These are phyloP conservation scores for Aspergillus incahuasiensis DNA, from an alignment of 495 filamentous ascomycete genomes.

Conservation along the genomic window DNA sequence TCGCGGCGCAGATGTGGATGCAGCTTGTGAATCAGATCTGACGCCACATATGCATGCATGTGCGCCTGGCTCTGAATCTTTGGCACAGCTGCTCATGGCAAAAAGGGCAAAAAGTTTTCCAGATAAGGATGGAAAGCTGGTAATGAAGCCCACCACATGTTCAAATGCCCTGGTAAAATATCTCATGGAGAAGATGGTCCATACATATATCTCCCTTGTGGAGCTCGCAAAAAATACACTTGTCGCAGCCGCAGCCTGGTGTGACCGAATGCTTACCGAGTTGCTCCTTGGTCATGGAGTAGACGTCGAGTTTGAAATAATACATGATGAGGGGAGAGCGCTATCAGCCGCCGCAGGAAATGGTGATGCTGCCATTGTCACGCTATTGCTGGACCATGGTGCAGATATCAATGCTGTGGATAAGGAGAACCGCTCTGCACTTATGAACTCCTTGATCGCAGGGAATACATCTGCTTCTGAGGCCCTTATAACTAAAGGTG, in stretches of 20 bases:
- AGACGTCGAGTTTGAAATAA: background rate
- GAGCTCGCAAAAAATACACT: too few species aligned
- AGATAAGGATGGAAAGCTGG: too few species aligned
- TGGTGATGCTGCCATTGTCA: background rate
- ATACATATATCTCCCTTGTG: too few species aligned
- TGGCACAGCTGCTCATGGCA: too few species aligned
- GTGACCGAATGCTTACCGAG: too few species aligned
- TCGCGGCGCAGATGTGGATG: background rate
- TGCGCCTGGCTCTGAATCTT: too few species aligned
- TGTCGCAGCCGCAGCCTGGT: too few species aligned
- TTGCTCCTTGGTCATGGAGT: conserved; percentile 6
- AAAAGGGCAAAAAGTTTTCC: too few species aligned
- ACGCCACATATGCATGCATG: too few species aligned
- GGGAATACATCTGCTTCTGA: background rate
- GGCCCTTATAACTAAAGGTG: background rate
- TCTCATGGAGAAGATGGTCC: too few species aligned
- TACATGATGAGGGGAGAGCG: conserved; percentile 8
- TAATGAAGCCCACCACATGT: too few species aligned
- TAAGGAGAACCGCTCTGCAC: background rate
- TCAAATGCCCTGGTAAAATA: too few species aligned
- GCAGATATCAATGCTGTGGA: background rate
- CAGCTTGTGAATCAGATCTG: background rate
- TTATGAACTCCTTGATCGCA: background rate
- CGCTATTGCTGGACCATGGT: background rate
- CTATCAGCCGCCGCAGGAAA: background rate